Evolutionary conservation across 352 stramenopile genomes (phyloP), one percentile per base, ranked within the genome.

Genomic region (Phytophthora citrophthora): DNA sequence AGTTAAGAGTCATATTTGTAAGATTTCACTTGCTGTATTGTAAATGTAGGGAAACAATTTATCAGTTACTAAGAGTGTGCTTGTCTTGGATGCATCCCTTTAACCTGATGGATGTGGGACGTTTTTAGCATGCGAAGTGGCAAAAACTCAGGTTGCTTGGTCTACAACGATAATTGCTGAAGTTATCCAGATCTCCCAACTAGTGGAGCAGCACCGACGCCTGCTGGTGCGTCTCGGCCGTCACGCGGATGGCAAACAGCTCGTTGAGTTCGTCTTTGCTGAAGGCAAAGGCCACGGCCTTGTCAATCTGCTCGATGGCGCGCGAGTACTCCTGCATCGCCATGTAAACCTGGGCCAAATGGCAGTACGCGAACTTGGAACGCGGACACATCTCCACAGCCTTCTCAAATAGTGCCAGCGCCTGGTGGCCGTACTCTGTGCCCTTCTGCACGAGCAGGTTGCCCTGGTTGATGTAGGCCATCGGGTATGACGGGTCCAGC

Each of bases 381-480:
- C 83, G 81, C 45, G 86, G 86, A 15, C 83, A 91, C 76, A 84
- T 89, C 53, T 82, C 71, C 43, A 92, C 83, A 2, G 86, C 86
- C 61, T 83, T 90, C 62, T 94, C 80, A 53, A 94, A 94, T 41
- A 94, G 65, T 24, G 67, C 71, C 7, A 94, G 74, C 54, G 86
- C 86, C 55, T 87, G 77, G 62, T 87, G 79, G 41, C 79, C 86
- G 57, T 82, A 88, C 59, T 91, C 80, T 23, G 79, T 69, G 53
- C 83, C 83, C 63, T 90, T 89, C 52, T 91, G 83, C 60, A 92
- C 82, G 46, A 94, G 55, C 63, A 94, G 61, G 49, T 90, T 91
- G 60, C 86, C 86, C 66, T 90, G 79, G 70, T 94, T 94, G 68
- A 94, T 91, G 77, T 94, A 94, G 52, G 83, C 83, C 86, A 94